Conservation (phyloP, 75 land plant genomes). For the Isoetes taiwanensis region DNA sequence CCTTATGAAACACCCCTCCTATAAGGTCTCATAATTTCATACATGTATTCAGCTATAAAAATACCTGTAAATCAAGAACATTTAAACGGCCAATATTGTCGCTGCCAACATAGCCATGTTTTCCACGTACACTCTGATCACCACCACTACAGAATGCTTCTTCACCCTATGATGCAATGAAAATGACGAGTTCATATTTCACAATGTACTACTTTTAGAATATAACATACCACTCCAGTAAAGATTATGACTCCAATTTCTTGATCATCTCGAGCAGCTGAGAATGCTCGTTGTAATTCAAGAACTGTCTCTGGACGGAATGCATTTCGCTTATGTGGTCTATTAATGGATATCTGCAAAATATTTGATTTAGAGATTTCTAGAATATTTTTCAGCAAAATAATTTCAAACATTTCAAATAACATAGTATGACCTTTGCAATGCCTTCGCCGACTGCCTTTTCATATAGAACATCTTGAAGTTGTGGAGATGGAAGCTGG, state of each 20-base stretch:
- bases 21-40: no score
- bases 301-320: constrained; percentile 67
- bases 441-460: constrained; percentile 74
- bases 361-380: no score
- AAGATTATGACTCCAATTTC: constrained; percentile 76
- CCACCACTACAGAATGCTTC: constrained; percentile 96
- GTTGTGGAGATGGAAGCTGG: constrained; percentile 35
- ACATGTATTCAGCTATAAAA: no score
- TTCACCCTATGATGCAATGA: constrained; percentile 67
- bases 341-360: constrained; percentile 74
- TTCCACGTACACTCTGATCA: constrained; percentile 65
- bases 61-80: constrained; percentile 87
- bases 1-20: no score
- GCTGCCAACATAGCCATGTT: constrained; percentile 74
- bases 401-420: no score
- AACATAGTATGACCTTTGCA: constrained; percentile 85
- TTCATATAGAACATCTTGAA: constrained; percentile 68
- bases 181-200: no score
- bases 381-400: no score
- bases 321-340: constrained; percentile 85
- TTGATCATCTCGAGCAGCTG: constrained; percentile 79
- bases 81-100: constrained; percentile 82
- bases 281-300: constrained; percentile 74
- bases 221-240: constrained; percentile 93
- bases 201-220: no score